Evolutionary conservation across 192 early-diverging fungal species (phyloP), one percentile per base, ranked within the genome.

Genomic region (Coemansia sp.): DNA sequence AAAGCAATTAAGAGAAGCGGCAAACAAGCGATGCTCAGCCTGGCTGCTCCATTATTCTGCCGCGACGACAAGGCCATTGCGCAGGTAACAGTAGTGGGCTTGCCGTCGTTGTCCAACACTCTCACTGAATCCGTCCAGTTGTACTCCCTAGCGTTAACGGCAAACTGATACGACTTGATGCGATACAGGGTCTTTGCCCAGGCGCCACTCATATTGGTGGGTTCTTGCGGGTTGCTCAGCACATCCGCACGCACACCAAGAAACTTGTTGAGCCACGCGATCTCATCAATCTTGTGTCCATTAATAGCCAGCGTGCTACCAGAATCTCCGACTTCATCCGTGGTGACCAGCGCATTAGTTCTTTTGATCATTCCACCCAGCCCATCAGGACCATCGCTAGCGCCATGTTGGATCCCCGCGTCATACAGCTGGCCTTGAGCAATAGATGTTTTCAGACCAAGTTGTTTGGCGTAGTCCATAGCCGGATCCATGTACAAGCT

Each of bases 341-440:
- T 38, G 9, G 69, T 73, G 20, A 78, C 37, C 13, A n/a, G 39
- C 6, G 31, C 59, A 23, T 62, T 73, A 3, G 66, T 67, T 1
- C 60, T 56, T 7, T 63, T 53, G 4, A 70, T 60, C 59, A 86
- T 66, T 4, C 68, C 58, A 9, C 45, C 59, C 8, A 83, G 36
- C 1, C 57, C 55, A 23, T 65, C 72, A 13, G 62, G 48, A 42
- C 76, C 62, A n/a, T 34, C 16, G 8, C 64, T 67, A 11, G 42
- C 37, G n/a, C 76, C 70, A 33, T 73, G 66, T 38, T 84, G 73
- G 40, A 86, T 80, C 2, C 67, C 73, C 5, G 80, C 61, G 59
- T 86, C 85, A 51, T 86, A 86, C 36, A 86, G 34, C 53, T 80
- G 80, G 0, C 70, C 85, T 16, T 71, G 63, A 35, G 63, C 38